Conservation (phyloP, 257 asterid genomes). For the Plantago elongata region DNA sequence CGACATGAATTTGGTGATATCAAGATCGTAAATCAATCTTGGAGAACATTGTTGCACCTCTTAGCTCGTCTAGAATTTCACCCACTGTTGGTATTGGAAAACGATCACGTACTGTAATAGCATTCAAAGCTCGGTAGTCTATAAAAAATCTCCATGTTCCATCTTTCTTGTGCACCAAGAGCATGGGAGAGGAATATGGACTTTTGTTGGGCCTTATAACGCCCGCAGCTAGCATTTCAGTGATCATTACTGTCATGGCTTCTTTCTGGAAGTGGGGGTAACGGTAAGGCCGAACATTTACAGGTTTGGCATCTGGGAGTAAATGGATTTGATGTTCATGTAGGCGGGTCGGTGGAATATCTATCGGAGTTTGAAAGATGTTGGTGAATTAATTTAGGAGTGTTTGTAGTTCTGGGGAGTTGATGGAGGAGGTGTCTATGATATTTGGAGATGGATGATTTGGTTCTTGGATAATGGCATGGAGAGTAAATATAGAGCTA, state of each 20-base stretch:
- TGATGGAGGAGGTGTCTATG: too few relatives aligned
- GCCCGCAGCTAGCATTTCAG: not conserved
- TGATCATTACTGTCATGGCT: not conserved
- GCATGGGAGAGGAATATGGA: not conserved
- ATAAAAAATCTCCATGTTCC: too few relatives aligned
- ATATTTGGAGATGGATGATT: too few relatives aligned
- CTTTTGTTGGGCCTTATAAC: not conserved
- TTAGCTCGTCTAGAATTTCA: not conserved
- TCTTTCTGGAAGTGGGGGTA: slow-evolving; percentile 6
- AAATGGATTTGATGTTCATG: not conserved
- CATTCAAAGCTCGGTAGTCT: not conserved
- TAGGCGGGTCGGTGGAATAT: not conserved
- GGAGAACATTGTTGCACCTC: not conserved
- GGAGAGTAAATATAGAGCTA: too few relatives aligned
- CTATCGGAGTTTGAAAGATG: not conserved
- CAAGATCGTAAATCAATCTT: too few relatives aligned
- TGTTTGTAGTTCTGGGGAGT: not conserved
- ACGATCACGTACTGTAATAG: not conserved
- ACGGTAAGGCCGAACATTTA: not conserved
- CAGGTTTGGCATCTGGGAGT: not conserved
- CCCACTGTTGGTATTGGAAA: not conserved
- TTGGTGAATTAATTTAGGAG: not conserved
- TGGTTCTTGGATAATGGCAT: too few relatives aligned
- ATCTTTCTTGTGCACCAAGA: not conserved
- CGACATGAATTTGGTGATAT: not conserved